Conservation (phyloP, 148 eudicot species). For the Mesembryanthemum crystallinum region DNA sequence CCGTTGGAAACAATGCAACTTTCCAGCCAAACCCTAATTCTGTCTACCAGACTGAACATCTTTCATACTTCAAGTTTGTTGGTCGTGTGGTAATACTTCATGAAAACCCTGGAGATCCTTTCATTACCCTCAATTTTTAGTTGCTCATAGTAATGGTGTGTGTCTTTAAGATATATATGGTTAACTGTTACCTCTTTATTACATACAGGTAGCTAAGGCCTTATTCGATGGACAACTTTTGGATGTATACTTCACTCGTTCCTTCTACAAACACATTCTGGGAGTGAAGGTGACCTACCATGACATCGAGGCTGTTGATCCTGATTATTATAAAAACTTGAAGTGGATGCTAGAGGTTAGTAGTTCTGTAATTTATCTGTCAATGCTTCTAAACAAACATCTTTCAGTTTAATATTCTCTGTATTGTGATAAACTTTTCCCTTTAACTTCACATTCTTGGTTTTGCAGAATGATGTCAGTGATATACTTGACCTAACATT, state of each 20-base stretch:
- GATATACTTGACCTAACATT: conserved; percentile 94
- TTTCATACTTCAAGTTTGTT: conserved; percentile 93
- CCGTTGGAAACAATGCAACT: conserved; percentile 90
- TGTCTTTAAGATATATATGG: neutral
- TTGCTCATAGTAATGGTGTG: too few species aligned
- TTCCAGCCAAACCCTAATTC: conserved; percentile 99
- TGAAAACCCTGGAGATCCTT: neutral
- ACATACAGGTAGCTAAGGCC: conserved; percentile 87
- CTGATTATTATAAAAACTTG: conserved; percentile 95
- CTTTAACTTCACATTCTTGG: conserved; percentile 5
- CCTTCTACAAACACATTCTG: conserved; percentile 96
- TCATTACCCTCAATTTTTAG: neutral
- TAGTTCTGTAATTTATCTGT: conserved; percentile 9
- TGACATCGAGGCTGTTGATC: conserved; percentile 99
- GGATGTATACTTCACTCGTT: conserved; percentile 97
- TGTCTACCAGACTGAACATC: conserved; percentile 96
- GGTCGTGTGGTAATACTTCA: conserved; percentile 90
- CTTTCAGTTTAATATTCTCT: neutral
- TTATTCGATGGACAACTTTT: conserved; percentile 89
- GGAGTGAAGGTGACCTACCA: conserved; percentile 98
- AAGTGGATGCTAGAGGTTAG: conserved; percentile 99
- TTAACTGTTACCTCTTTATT: conserved; percentile 1
- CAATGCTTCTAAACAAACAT: neutral
- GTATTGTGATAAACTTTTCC: neutral
- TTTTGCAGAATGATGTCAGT: conserved; percentile 83